These are phyloP conservation scores for Immersiporthe knoxdaviesiana DNA, from an alignment of 2,329 filamentous ascomycete genomes.

Conservation along the genomic window DNA sequence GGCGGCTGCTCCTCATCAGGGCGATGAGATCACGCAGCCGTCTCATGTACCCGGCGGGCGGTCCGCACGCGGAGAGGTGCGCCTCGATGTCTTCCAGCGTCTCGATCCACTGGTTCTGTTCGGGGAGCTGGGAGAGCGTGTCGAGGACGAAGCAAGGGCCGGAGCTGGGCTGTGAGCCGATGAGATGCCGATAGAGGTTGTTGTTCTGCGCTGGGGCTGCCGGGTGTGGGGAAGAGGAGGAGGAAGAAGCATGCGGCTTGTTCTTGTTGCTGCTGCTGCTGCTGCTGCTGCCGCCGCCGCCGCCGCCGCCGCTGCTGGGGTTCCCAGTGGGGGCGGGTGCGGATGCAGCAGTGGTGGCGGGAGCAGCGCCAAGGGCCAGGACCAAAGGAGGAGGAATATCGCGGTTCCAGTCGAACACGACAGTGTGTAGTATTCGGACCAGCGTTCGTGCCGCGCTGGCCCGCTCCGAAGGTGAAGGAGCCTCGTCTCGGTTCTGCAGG, in stretches of 20 bases:
- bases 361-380: neutral
- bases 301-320: neutral
- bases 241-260: too few relatives aligned
- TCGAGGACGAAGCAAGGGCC: constrained; percentile 49
- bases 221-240: neutral
- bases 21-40: constrained; percentile 38
- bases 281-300: neutral
- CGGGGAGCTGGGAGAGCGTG: constrained; percentile 48
- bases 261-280: neutral
- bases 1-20: constrained; percentile 34
- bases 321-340: neutral
- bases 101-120: constrained; percentile 48
- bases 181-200: constrained; percentile 53
- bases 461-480: constrained; percentile 45
- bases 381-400: constrained; percentile 7
- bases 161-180: constrained; percentile 46
- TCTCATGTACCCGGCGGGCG: constrained; percentile 36
- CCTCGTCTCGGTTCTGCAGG: constrained; percentile 42
- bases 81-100: constrained; percentile 42
- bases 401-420: constrained; percentile 39
- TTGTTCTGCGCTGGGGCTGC: constrained; percentile 41
- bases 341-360: neutral
- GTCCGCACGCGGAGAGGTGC: constrained; percentile 33
- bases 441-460: constrained; percentile 52
- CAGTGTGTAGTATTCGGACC: constrained; percentile 50